Evolutionary conservation across 2,329 filamentous ascomycete genomes (phyloP).

Genomic region (Chrysosporium keratinophilum): DNA sequence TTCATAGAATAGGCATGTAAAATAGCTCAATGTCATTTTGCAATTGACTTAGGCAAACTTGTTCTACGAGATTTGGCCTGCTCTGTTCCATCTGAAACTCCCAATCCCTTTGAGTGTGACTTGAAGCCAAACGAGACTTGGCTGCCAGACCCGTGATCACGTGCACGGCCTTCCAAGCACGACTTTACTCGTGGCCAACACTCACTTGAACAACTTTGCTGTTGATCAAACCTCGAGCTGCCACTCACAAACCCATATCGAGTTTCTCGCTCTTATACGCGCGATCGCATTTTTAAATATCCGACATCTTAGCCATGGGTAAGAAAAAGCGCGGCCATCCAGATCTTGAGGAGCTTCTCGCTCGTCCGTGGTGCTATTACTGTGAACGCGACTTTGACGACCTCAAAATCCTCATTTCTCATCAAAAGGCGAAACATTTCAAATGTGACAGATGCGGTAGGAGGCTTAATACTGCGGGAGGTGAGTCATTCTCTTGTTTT

Average conservation of each 20-base stretch:
- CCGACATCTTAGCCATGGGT: slow-evolving; percentile 49
- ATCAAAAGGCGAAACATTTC: slow-evolving; percentile 99
- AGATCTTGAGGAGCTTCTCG: slow-evolving; percentile 76
- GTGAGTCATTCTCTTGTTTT: slow-evolving; percentile 40
- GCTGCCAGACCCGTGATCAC: too few species aligned
- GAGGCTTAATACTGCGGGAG: slow-evolving; percentile 86
- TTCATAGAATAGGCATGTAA: not conserved
- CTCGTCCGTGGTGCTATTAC: slow-evolving; percentile 88
- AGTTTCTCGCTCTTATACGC: not conserved
- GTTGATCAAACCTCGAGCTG: not conserved
- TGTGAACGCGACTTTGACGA: slow-evolving; percentile 99
- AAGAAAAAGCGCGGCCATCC: slow-evolving; percentile 86
- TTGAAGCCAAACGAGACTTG: too few species aligned
- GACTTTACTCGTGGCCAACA: not conserved
- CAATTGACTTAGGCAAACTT: too few species aligned
- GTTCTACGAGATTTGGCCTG: too few species aligned
- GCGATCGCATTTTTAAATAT: not conserved
- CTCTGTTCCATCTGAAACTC: too few species aligned
- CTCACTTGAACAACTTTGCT: not conserved
- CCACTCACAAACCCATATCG: not conserved
- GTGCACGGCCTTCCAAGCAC: too few species aligned
- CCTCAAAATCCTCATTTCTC: slow-evolving; percentile 86
- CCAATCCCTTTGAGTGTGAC: too few species aligned
- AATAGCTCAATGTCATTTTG: not conserved
- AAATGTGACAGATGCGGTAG: slow-evolving; percentile 88